A percentile compares a stretch with the other conserved stretches of the same genome.
phyloP scores from a whole-genome alignment of 768 basidiomycete species.

The Russula abietina region DNA sequence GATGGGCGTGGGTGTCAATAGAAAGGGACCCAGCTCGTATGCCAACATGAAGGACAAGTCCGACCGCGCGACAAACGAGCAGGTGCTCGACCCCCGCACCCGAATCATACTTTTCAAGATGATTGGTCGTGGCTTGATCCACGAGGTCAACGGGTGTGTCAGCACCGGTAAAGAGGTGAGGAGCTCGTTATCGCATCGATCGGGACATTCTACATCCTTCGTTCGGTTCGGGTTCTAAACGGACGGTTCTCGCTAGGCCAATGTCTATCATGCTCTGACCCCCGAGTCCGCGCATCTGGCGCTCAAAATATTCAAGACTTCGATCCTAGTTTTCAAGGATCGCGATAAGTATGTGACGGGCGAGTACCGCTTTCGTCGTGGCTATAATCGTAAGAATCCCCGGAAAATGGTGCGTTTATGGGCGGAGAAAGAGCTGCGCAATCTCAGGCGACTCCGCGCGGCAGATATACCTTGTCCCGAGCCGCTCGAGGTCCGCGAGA shows the following conservation, averaged over 20 bases:
- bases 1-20: constrained; percentile 69
- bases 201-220: background rate
- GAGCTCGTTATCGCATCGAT: background rate
- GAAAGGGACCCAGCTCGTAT: constrained; percentile 84
- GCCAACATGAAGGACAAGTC: constrained; percentile 93
- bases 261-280: constrained; percentile 87
- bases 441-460: constrained; percentile 75
- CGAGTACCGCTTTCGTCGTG: constrained; percentile 89
- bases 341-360: constrained; percentile 96
- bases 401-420: constrained; percentile 98
- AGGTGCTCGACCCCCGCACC: constrained; percentile 95
- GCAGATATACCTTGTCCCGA: constrained; percentile 85
- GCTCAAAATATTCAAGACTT: constrained; percentile 97
- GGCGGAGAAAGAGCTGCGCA: constrained; percentile 99
- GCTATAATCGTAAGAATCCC: constrained; percentile 82
- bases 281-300: constrained; percentile 61
- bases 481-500: constrained; percentile 89
- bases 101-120: constrained; percentile 92
- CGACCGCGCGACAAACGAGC: constrained; percentile 94
- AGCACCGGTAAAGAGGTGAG: constrained; percentile 96
- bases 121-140: constrained; percentile 83
- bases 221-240: background rate
- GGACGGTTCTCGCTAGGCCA: constrained; percentile 52
- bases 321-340: constrained; percentile 95
- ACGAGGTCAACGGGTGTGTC: constrained; percentile 92